A percentile compares a stretch with the other conserved stretches of the same genome.
Conservation (phyloP, 495 filamentous ascomycete genomes). For the Trichodelitschia bisporula region DNA sequence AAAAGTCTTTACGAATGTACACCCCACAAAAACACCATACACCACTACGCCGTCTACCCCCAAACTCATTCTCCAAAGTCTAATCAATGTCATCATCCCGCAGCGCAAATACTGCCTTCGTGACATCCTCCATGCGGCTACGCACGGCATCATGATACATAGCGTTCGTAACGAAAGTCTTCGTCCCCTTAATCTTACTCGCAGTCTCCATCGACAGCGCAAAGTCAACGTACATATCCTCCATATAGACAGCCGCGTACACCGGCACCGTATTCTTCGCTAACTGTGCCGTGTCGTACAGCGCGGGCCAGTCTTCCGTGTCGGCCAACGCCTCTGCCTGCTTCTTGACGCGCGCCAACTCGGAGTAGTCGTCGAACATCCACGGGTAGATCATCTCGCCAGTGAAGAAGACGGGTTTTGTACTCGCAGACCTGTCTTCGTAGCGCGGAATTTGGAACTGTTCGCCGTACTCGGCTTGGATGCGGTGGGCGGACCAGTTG, state of each 20-base stretch:
- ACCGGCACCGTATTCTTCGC: slow-evolving; percentile 64
- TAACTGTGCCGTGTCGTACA: slow-evolving; percentile 55
- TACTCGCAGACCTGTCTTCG: slow-evolving; percentile 20
- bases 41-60: too few species aligned
- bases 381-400: slow-evolving; percentile 81
- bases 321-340: slow-evolving; percentile 47
- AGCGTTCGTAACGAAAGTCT: slow-evolving; percentile 61
- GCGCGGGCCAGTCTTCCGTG: slow-evolving; percentile 37
- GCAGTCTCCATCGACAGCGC: slow-evolving; percentile 50
- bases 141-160: slow-evolving; percentile 71
- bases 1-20: too few species aligned
- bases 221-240: slow-evolving; percentile 90
- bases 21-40: too few species aligned
- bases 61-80: slow-evolving; percentile 3
- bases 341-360: slow-evolving; percentile 35
- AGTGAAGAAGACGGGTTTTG: slow-evolving; percentile 60
- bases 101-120: slow-evolving; percentile 13
- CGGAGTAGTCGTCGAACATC: slow-evolving; percentile 53
- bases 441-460: slow-evolving; percentile 21
- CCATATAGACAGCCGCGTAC: slow-evolving; percentile 60
- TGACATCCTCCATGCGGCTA: slow-evolving; percentile 42
- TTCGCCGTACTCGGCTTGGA: slow-evolving; percentile 18
- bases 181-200: slow-evolving; percentile 45
- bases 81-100: slow-evolving; percentile 18
- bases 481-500: slow-evolving; percentile 37